Evolutionary conservation across 2,329 filamentous ascomycete species (phyloP), one percentile per base, ranked within the genome.

Genomic region (Chaetomium globosum): DNA sequence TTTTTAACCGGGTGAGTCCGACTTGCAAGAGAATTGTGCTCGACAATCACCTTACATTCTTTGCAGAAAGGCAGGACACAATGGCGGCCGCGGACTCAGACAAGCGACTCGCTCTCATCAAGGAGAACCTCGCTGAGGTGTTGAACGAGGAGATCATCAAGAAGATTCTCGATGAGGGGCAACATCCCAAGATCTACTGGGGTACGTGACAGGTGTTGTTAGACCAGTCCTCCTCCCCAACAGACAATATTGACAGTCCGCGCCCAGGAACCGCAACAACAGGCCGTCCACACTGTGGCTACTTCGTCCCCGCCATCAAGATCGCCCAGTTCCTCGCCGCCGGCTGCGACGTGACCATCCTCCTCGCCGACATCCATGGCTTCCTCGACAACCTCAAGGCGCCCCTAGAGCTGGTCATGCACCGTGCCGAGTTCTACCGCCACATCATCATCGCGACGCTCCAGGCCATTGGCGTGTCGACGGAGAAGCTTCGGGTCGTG

Each of bases 251-350:
- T 43, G 16, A 43, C 39, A n/a, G 16, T 19, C 16, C 4, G 16
- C 39, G 39, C 6, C 8, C 60, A 86, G 86, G 90, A 51, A 94
- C 90, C 48, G 91, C 91, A 21, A 92, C 92, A 19, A 96, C 92
- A 55, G 92, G 92, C n/a, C 85, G 89, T 66, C 93, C 93, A 62
- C 93, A 97, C 77, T 91, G 87, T 75, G 93, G 92, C 71, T 97
- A 97, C 83, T 91, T 96, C 68, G 90, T 95, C 10, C 89, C 93
- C 6, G 89, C 90, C 72, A 86, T 96, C 75, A 97, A 97, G 79
- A 90, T 97, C 68, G 93, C 92, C 48, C 89, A 97, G 76, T 87
- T 96, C 73, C 86, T 97, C 39, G 85, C 87, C 43, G 93, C 94
- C 33, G 93, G 90, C 46, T 97, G 92, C 80, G 86, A 93, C 66